Base-by-base conservation (phyloP, 2,329 filamentous ascomycete species). In the Phyllosticta paracitricarpa region DNA sequence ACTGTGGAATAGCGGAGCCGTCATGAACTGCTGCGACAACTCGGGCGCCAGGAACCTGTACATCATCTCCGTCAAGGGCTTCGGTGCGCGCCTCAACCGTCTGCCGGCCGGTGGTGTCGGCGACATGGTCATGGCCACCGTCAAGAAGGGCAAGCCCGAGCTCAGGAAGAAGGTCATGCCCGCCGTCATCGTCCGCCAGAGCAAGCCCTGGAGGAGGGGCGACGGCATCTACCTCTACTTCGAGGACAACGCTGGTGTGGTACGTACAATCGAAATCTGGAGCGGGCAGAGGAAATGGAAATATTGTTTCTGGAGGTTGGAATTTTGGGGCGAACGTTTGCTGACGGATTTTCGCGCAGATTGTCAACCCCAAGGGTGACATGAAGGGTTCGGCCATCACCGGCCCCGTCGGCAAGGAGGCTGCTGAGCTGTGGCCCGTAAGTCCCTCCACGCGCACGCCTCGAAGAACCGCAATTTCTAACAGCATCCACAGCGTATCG, bases 131-230 rank as follows among this genome's bases (percentile, higher is more conserved):
- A 97, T 99, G 92, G 93, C 93, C 70, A 97, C 94, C 70, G 94
- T 97, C 83, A 97, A 99, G 91, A 97, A 99, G 90, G 94, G 95
- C 83, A 99, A 99, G 91, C 95, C 95, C 68, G 95, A 99, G 83
- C 84, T 99, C 77, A 87, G 95, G 81, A 99, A 99, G 90, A 99
- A 99, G 89, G 94, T 99, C 80, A 96, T 99, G 91, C 94, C 94
- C 72, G 94, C 94, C 75, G 93, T 99, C 77, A 94, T 99, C 77
- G 93, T 97, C 78, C 85, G 94, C 79, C 94, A 97, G 84, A 89
- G 89, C 84, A 99, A 99, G 88, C 94, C 94, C 75, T 99, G 94
- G 94, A 92, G 94, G 86, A 88, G 94, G 79, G 89, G 89, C 72
- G 94, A 99, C 79, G 95, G 94, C 81, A 89, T 97, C 75, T 99